A percentile compares a stretch with the other conserved stretches of the same genome.
These are phyloP conservation scores for Cystobasidium slooffiae DNA, from an alignment of 1,284 basidiomycete species.

Conservation along the genomic window DNA sequence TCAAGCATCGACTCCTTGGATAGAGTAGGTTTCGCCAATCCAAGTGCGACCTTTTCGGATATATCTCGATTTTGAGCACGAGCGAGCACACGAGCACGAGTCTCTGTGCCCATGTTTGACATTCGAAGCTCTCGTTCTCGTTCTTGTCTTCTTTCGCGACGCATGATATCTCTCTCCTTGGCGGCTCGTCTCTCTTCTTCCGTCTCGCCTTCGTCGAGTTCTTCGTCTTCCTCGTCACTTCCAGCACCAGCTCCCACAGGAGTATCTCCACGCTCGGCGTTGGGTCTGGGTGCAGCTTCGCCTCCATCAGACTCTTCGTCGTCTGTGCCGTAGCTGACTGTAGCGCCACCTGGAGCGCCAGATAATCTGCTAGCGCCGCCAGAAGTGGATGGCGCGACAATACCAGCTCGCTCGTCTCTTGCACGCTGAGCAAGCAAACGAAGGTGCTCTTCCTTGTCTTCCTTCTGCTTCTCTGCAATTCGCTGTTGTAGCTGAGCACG, in stretches of 20 bases:
- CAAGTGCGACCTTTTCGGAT: constrained; percentile 97
- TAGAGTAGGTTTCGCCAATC: constrained; percentile 91
- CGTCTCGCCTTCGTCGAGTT: constrained; percentile 60
- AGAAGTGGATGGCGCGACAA: constrained; percentile 59
- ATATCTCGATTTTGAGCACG: constrained; percentile 96
- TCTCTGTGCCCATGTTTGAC: constrained; percentile 98
- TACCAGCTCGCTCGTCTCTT: constrained; percentile 86
- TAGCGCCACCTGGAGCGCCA: constrained; percentile 15
- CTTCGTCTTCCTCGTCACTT: constrained; percentile 58
- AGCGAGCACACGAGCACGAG: constrained; percentile 91
- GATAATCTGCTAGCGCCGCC: constrained; percentile 51
- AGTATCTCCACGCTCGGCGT: constrained; percentile 62
- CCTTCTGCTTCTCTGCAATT: constrained; percentile 96
- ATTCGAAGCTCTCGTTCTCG: constrained; percentile 97
- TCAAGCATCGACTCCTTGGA: constrained; percentile 97
- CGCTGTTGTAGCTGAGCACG: constrained; percentile 97
- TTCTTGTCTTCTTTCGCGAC: constrained; percentile 87
- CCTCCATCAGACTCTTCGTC: constrained; percentile 60
- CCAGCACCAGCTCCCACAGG: constrained; percentile 23
- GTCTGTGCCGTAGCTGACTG: constrained; percentile 56
- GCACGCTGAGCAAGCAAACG: constrained; percentile 92
- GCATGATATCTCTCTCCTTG: constrained; percentile 84
- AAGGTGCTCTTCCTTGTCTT: constrained; percentile 92
- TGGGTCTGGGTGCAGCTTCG: constrained; percentile 78
- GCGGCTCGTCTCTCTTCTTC: constrained; percentile 81